Base-by-base conservation (phyloP, 2,329 filamentous ascomycete genomes). In the Sarocladium brachiariae region DNA sequence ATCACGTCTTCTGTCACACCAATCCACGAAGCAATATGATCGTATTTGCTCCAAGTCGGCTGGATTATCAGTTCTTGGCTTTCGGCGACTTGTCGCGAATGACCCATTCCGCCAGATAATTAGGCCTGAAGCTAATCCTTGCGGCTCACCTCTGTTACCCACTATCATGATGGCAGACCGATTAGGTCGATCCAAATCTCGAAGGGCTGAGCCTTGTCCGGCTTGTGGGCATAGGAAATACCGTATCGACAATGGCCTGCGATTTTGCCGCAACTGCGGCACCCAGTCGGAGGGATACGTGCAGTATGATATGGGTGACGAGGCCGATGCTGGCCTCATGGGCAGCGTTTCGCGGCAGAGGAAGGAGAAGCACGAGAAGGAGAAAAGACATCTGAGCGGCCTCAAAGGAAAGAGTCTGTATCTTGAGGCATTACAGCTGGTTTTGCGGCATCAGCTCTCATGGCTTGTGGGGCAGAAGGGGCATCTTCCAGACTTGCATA, bases 361-460 rank as follows among this genome's bases (percentile, higher is more conserved):
- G 63, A 84, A 78, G 55, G 79, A 81, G 59, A 65, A 69, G 21
- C 72, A 72, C 49, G 72, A 79, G 60, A 79, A 73, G 45, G 69
- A 76, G 43, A 73, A 72, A 45, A 71, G 72, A 52, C 77, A 84
- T 61, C 72, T 87, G 47, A 65, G 65, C 5, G 91, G 91, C 37
- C 73, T 79, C 43, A 76, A 81, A 50, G 92, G 86, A 13, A 81
- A 83, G 56, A 81, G 86, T 55, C 77, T 96, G 21, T 96, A 88
- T 63, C 73, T 97, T 31, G 86, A 95, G 63, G 86, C 82, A 55
- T 79, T 95, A 53, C 92, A 97, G 66, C 73, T 96, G 27, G 77
- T 97, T 45, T 71, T 99, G 24, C 83, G 90, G 63, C 88, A 86
- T 61, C 92, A 97, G 70, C 70, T 89, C 14, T 69, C 80, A 61